Evolutionary conservation across 2,329 filamentous ascomycete species (phyloP), one percentile per base, ranked within the genome.

Genomic region (Fusarium floridanum): DNA sequence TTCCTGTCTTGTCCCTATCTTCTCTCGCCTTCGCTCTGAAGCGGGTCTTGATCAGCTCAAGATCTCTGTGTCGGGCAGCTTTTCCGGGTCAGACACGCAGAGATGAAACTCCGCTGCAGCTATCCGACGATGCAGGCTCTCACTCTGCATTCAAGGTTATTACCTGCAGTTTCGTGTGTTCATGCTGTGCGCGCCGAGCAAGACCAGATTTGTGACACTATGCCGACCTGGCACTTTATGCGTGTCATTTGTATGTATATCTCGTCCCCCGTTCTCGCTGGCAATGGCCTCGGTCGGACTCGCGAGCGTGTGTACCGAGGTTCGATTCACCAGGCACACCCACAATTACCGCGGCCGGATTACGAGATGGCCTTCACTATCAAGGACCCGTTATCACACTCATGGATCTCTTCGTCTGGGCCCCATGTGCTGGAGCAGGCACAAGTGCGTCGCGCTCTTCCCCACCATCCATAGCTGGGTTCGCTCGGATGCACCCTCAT

Each of bases 161-260:
- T 48, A 16, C 37, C 62, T 63, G 50, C 39, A 57, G 24, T 61
- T 57, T 45, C 53, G 43, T 68, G 57, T 61, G 36, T 61, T 61
- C 57, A 68, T 75, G 76, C 14, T 61, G 68, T 77, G 64, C 34
- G 53, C 64, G 29, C 69, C 65, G 65, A 76, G 60, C 50, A 56
- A 55, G 41, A 34, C 9, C 63, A 59, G 36, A 59, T 43, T 48
- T 27, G 67, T 73, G 65, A 39, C 57, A 72, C 71, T 20, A 36
- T 24, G 16, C 27, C 11, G n/a, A 48, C 61, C 37, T 27, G 39
- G 16, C 12, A 36, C 12, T 20, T 57, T 29, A n/a, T 24, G 37
- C 32, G 27, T 59, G 36, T 41, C 39, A 27, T 57, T 22, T 24
- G 24, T 24, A 24, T 32, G 24, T 48, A 39, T 29, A 11, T 61